Percentiles rank a stretch among this genome's conserved stretches.
These are phyloP conservation scores for Hansfordia pulvinata DNA, from an alignment of 2,329 filamentous ascomycete species.

Conservation along the genomic window DNA sequence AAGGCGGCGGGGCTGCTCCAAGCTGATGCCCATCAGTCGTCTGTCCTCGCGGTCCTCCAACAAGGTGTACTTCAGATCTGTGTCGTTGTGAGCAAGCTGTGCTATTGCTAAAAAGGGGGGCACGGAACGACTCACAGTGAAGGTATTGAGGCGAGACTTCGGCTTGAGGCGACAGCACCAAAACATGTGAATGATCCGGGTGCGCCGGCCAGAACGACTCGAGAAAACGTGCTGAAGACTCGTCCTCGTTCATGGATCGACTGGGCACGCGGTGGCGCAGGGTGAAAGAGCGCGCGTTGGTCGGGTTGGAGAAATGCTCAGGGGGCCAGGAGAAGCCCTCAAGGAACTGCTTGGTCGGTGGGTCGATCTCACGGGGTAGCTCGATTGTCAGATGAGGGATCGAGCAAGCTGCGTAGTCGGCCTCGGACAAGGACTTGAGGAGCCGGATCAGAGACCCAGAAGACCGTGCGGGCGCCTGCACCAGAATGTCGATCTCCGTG, in stretches of 20 bases:
- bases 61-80: constrained; percentile 61
- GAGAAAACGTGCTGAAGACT: constrained; percentile 61
- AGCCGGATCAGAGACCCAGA: constrained; percentile 66
- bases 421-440: constrained; percentile 58
- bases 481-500: constrained; percentile 65
- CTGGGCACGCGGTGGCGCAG: constrained; percentile 61
- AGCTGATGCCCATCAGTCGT: constrained; percentile 62
- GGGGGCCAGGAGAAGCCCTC: constrained; percentile 56
- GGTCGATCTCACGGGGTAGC: constrained; percentile 58
- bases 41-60: constrained; percentile 52
- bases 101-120: too few relatives aligned
- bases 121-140: constrained; percentile 63
- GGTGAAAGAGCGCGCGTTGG: constrained; percentile 41
- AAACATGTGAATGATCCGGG: constrained; percentile 53
- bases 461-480: constrained; percentile 59
- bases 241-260: constrained; percentile 46
- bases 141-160: constrained; percentile 74
- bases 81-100: too few relatives aligned
- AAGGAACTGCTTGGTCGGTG: constrained; percentile 48
- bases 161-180: constrained; percentile 71
- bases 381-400: constrained; percentile 74
- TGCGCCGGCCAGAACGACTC: constrained; percentile 78
- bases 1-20: constrained; percentile 55
- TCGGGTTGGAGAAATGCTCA: constrained; percentile 19
- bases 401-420: constrained; percentile 60